phyloP scores from a whole-genome alignment of 2,329 filamentous ascomycete genomes.

The Fusarium sp. region DNA sequence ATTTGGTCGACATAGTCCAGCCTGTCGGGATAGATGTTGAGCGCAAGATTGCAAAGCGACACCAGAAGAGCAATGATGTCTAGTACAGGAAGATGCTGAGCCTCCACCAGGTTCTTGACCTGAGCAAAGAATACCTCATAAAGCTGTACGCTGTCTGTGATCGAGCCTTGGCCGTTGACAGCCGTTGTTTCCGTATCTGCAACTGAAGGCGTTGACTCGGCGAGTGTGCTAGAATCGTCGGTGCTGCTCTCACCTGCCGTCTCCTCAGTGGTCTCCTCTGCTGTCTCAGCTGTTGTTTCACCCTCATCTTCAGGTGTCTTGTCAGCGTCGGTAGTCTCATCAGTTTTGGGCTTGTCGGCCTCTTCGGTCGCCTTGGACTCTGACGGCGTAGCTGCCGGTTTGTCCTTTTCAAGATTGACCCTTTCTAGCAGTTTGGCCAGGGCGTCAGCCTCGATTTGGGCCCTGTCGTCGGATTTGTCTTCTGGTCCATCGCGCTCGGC shows the following conservation, averaged over 20 bases:
- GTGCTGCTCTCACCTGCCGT: constrained; percentile 44
- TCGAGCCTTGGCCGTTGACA: constrained; percentile 61
- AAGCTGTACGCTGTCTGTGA: constrained; percentile 81
- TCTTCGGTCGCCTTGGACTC: constrained; percentile 42
- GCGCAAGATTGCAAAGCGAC: constrained; percentile 91
- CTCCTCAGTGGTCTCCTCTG: constrained; percentile 37
- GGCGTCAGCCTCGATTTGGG: constrained; percentile 87
- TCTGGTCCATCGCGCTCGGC: constrained; percentile 88
- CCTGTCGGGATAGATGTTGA: constrained; percentile 94
- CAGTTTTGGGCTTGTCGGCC: constrained; percentile 51
- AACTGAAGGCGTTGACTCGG: constrained; percentile 57
- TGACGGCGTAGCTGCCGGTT: constrained; percentile 25
- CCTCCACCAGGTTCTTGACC: constrained; percentile 92
- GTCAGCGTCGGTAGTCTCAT: constrained; percentile 50
- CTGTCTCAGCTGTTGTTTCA: constrained; percentile 42
- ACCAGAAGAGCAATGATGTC: constrained; percentile 95
- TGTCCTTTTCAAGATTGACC: constrained; percentile 77
- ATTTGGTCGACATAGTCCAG: constrained; percentile 97
- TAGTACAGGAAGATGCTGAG: constrained; percentile 90
- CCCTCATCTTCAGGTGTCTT: constrained; percentile 39
- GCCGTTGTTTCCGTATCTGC: constrained; percentile 65
- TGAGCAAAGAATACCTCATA: constrained; percentile 99
- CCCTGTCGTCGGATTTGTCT: constrained; percentile 76
- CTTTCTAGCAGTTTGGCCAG: constrained; percentile 83
- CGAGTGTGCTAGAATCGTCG: constrained; percentile 51